A percentile compares a stretch with the other conserved stretches of the same genome.
Evolutionary conservation across 73 alveolate species (phyloP).

Genomic region (Symbiodinium natans): DNA sequence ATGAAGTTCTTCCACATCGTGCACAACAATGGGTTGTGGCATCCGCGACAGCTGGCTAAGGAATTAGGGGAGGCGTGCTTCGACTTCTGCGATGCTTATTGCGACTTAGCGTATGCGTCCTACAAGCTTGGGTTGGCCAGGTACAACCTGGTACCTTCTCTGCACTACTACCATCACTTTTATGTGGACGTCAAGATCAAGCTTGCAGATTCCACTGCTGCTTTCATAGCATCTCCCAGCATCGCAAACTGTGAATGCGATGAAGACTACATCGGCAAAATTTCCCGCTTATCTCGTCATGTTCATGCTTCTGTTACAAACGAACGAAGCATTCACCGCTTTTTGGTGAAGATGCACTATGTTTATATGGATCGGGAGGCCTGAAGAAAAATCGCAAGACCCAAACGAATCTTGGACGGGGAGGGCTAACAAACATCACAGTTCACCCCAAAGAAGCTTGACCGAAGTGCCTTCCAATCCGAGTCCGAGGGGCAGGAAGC

Average conservation of each 20-base stretch:
- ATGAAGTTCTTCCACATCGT: not conserved
- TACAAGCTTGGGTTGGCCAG: not conserved
- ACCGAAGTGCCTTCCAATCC: too few relatives aligned
- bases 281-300: not conserved
- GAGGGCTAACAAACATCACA: too few relatives aligned
- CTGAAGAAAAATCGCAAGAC: too few relatives aligned
- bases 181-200: not conserved
- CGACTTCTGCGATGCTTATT: not conserved
- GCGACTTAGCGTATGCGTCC: not conserved
- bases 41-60: not conserved
- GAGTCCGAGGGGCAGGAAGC: too few relatives aligned
- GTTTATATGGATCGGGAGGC: not conserved
- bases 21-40: constrained; percentile 34
- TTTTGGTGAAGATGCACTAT: not conserved
- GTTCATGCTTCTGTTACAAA: not conserved
- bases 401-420: too few relatives aligned
- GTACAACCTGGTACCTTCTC: not conserved
- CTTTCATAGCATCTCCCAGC: not conserved
- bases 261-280: constrained; percentile 34
- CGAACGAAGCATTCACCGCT: not conserved
- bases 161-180: not conserved
- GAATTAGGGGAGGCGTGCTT: not conserved
- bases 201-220: not conserved
- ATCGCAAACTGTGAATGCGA: not conserved
- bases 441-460: too few relatives aligned